Base-by-base conservation (phyloP, 495 filamentous ascomycete genomes). In the Durotheca rogersii region DNA sequence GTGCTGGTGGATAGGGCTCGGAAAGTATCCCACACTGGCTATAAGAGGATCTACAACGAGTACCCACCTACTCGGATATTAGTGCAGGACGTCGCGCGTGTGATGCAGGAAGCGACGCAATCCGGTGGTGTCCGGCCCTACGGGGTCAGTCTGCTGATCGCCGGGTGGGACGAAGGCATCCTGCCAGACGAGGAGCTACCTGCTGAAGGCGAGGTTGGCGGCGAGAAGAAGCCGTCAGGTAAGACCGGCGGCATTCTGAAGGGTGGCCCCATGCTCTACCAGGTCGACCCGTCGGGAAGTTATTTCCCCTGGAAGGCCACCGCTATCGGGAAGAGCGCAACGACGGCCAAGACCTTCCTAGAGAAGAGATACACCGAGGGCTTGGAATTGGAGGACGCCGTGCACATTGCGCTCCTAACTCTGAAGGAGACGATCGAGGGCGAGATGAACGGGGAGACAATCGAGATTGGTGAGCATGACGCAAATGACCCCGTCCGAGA, bases 281-380 rank as follows among this genome's bases (percentile, higher is more conserved):
- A 98, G 75, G 93, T 98, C 45, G 93, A 98, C 74, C 93, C 93
- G 7, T 91, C 86, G 51, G 93, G 93, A 36, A 91, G 86, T 66
- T 96, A 98, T 65, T 98, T 96, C 72, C 93, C 93, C 16, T 98
- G 93, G 93, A 97, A 98, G 77, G 93, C 93, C 41, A 98, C 94
- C 53, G 93, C 93, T 33, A 98, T 98, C 64, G 93, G 94, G 51
- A 97, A 97, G 82, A 95, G 90, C 64, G 93, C 93, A 21, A 97
- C 93, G 12, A 93, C 87, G 58, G 93, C 93, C 38, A 98, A 98
- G 71, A 98, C 93, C 1, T 98, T 97, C 75, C 73, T 98, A 62
- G 93, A 98, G 81, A 98, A 98, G 82, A 78, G 93, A 69, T 97
- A 96, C 70, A 94, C 89, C 1, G 93, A 98, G 70, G 91, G 91